Evolutionary conservation across 345 rosid genomes (phyloP).

Genomic region (Boechera stricta): DNA sequence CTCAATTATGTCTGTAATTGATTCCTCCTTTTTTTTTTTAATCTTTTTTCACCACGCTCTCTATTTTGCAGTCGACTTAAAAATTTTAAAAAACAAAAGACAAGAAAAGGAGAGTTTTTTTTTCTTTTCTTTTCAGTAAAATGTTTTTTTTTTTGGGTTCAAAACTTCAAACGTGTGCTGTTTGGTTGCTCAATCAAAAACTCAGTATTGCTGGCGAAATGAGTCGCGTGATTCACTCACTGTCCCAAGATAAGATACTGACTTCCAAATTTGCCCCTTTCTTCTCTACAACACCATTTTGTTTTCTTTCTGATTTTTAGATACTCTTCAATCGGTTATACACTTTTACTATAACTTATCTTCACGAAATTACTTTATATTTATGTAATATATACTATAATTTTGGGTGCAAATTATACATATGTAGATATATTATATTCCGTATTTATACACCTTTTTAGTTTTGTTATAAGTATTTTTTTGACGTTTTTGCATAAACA

Average conservation of each 20-base stretch:
- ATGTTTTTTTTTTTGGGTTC: background rate
- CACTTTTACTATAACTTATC: background rate
- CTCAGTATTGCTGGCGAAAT: conserved; percentile 25
- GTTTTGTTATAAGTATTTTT: no score
- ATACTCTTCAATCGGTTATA: conserved; percentile 24
- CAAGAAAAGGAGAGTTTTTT: background rate
- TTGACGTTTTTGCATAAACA: no score
- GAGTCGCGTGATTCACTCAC: conserved; percentile 41
- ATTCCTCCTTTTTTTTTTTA: conserved; percentile 20
- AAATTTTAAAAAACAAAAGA: background rate
- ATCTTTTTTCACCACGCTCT: conserved; percentile 22
- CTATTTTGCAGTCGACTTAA: conserved; percentile 20
- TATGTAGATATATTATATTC: no score
- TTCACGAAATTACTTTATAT: background rate
- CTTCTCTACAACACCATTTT: background rate
- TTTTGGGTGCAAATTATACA: no score
- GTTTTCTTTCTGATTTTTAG: conserved; percentile 17
- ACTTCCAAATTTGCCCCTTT: conserved; percentile 41
- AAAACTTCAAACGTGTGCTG: conserved; percentile 17
- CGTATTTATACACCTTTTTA: no score
- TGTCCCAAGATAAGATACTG: conserved; percentile 28
- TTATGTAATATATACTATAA: no score
- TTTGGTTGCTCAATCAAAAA: conserved; percentile 16
- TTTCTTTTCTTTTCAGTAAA: background rate
- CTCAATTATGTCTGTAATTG: conserved; percentile 39